Evolutionary conservation across 495 filamentous ascomycete genomes (phyloP), one percentile per base, ranked within the genome.

Genomic region (Trichoderma virens): DNA sequence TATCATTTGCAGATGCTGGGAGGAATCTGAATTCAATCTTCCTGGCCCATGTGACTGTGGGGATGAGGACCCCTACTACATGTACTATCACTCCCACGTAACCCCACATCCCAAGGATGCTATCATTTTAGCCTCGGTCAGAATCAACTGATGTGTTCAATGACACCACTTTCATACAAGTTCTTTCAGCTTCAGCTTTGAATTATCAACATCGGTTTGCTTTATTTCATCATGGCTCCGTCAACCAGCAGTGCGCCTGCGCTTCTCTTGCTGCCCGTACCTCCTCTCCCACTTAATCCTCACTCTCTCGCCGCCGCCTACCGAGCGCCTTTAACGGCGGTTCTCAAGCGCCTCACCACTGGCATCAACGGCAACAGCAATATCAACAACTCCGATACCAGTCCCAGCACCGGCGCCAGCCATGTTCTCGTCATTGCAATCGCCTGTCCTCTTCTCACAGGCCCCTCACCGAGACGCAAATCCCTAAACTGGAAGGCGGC

Each of bases 401-500:
- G 5, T 3, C 23, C 9, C 8, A 18, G n/a, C n/a, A n/a, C 16
- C n/a, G 20, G 1, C 1, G 4, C 16, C 20, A 30, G 6, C 78
- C 0, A 75, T 8, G 51, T 68, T 5, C 79, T 89, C 9, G 77
- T 86, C 28, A 71, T 87, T 59, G 84, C 79, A 4, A 67, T 89
- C 5, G 76, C 80, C 23, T 82, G 74, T 67, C 80, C 84, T 34
- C 70, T 81, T 31, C 76, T 87, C 23, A 73, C 80, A 60, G 78
- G 78, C 27, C 72, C 68, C 45, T 75, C 64, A 47, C 23, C 67
- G 16, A 68, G 69, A 75, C 85, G 68, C 76, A 87, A 73, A 76
- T 83, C 67, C 70, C 75, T 76, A 65, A 85, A 64, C 84, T 91
- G 77, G 77, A 73, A 66, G 62, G 74, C 81, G 30, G 79, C 88